A percentile compares a stretch with the other conserved stretches of the same genome.
These are phyloP conservation scores for Pseudocercospora crystallina DNA, from an alignment of 2,329 filamentous ascomycete species.

Conservation along the genomic window DNA sequence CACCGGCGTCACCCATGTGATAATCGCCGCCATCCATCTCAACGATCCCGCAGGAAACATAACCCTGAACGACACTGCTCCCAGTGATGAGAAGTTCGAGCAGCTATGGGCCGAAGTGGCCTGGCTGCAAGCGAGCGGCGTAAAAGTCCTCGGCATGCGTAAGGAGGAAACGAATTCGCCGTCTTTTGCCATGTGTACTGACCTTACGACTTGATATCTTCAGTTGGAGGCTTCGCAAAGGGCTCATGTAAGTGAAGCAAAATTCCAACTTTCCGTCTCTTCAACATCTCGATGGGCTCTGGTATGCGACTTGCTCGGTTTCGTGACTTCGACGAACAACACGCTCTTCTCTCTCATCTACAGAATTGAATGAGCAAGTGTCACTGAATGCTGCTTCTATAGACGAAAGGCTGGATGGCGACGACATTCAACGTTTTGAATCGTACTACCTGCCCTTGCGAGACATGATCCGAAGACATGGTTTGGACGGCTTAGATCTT, in stretches of 20 bases:
- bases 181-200: too few species aligned
- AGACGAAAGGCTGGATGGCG: constrained; percentile 54
- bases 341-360: too few species aligned
- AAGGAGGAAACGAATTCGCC: too few species aligned
- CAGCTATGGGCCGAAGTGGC: constrained; percentile 77
- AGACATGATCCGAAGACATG: constrained; percentile 61
- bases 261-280: too few species aligned
- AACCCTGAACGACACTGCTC: constrained; percentile 77
- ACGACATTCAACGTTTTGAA: constrained; percentile 66
- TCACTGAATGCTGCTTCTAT: constrained; percentile 24
- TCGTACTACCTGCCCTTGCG: constrained; percentile 69
- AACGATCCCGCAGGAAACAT: constrained; percentile 66
- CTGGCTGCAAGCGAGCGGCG: constrained; percentile 67
- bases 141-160: constrained; percentile 78
- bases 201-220: too few species aligned
- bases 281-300: too few species aligned
- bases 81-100: constrained; percentile 61
- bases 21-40: constrained; percentile 82
- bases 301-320: too few species aligned
- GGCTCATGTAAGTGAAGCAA: constrained; percentile 56
- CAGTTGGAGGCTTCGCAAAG: constrained; percentile 73
- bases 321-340: too few species aligned
- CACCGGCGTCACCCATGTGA: constrained; percentile 74
- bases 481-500: constrained; percentile 70
- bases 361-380: too few species aligned